phyloP scores from a whole-genome alignment of 441 rosid genomes.

The Populus trichocarpa region DNA sequence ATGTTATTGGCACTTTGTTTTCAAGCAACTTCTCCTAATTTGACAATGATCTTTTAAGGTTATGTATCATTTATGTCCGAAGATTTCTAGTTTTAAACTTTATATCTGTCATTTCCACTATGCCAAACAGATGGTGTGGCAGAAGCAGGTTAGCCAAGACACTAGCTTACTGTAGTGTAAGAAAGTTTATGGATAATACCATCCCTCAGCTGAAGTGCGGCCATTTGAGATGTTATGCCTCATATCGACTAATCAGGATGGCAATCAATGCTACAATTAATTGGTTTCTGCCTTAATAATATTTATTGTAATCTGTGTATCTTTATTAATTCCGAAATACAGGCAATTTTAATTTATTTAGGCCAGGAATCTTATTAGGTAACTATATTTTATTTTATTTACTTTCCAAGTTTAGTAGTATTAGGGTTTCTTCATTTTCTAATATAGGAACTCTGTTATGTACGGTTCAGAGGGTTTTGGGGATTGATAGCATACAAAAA shows the following conservation, averaged over 20 bases:
- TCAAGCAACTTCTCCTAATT: slow-evolving; percentile 13
- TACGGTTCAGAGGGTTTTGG: not conserved
- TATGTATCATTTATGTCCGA: not conserved
- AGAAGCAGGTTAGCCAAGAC: not conserved
- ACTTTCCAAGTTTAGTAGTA: not conserved
- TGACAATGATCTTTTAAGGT: not conserved
- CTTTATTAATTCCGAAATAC: no score
- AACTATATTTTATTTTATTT: no score
- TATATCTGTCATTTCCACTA: no score
- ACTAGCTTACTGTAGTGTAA: not conserved
- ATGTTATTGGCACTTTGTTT: slow-evolving; percentile 12
- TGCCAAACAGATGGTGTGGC: not conserved
- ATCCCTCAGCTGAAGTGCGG: no score
- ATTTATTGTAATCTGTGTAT: no score
- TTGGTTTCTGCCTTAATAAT: no score
- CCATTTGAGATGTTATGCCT: not conserved
- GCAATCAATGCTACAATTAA: no score
- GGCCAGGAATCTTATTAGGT: not conserved
- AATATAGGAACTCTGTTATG: not conserved
- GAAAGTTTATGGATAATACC: not conserved
- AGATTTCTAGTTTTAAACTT: not conserved
- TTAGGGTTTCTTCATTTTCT: not conserved
- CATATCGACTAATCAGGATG: not conserved
- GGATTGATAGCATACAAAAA: not conserved
- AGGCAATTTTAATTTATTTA: no score